Base-by-base conservation (phyloP, 257 asterid species). In the Coffea eugenioides region DNA sequence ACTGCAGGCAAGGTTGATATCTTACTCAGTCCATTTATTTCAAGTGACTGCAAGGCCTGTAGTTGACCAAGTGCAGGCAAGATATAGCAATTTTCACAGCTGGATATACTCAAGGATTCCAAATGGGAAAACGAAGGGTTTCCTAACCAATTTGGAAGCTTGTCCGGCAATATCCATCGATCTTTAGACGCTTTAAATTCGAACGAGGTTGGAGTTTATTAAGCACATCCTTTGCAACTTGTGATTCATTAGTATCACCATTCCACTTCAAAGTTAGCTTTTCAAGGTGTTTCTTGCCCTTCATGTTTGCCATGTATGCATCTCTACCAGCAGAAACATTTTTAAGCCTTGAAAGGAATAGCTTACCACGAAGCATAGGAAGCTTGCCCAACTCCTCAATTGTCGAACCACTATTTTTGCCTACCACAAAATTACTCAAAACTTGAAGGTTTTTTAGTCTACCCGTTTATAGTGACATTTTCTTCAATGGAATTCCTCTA, bases 81-180 rank as follows among this genome's bases (percentile, higher is more conserved):
- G n/a, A 49, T 36, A 25, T n/a, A 79, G 64, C 91, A 88, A 41
- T 82, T 59, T 66, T 83, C 72, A 84, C 90, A 84, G 43, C 75
- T 76, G 20, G 59, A 79, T 21, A 88, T 84, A 77, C 85, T 80
- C 14, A 88, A 67, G 23, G 89, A 84, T 61, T 59, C 76, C n/a
- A 88, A 77, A 71, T 81, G 77, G 48, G 75, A 76, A 70, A 84
- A 86, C 20, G 80, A 68, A 67, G 84, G 82, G 81, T 75, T 85
- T 74, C 79, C 86, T 1, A 74, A 64, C 90, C 90, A 88, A 51
- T 82, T 21, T 52, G 91, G 88, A 74, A 86, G 76, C 20, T 71
- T 59, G 81, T 85, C 73, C 87, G 89, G 34, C 82, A 79, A 81
- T 83, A 87, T 16, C 85, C 81, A 56, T 73, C 66, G 67, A 86